A percentile compares a stretch with the other conserved stretches of the same genome.
Evolutionary conservation across 345 rosid species (phyloP).

Genomic region (Eucalyptus marginata): DNA sequence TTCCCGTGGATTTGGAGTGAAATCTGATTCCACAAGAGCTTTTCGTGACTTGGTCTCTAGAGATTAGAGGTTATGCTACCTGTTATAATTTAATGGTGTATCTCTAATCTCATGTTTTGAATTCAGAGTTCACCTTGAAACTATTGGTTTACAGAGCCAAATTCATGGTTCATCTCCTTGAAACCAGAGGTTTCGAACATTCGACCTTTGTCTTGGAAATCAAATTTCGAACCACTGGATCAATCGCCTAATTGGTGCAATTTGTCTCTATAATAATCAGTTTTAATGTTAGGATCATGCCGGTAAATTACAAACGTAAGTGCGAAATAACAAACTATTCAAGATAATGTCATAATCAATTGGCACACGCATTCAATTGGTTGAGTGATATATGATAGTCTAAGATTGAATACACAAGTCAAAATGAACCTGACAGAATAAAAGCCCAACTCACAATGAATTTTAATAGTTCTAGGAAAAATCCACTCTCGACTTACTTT

Average conservation of each 20-base stretch:
- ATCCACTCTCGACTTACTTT: background rate
- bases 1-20: too few species aligned
- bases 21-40: too few species aligned
- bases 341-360: background rate
- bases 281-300: background rate
- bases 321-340: background rate
- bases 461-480: background rate
- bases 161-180: background rate
- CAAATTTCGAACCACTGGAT: background rate
- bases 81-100: background rate
- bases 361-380: background rate
- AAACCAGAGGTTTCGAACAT: background rate
- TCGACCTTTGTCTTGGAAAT: background rate
- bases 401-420: background rate
- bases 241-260: background rate
- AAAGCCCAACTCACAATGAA: background rate
- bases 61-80: background rate
- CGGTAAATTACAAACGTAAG: accelerated
- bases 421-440: background rate
- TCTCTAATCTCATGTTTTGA: background rate
- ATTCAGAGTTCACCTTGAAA: background rate
- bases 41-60: background rate
- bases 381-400: background rate
- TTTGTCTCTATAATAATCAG: background rate
- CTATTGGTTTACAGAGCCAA: background rate